Percentiles rank a stretch among this genome's conserved stretches.
These are phyloP conservation scores for Acorus calamus DNA, from an alignment of 106 monocot species.

Conservation along the genomic window DNA sequence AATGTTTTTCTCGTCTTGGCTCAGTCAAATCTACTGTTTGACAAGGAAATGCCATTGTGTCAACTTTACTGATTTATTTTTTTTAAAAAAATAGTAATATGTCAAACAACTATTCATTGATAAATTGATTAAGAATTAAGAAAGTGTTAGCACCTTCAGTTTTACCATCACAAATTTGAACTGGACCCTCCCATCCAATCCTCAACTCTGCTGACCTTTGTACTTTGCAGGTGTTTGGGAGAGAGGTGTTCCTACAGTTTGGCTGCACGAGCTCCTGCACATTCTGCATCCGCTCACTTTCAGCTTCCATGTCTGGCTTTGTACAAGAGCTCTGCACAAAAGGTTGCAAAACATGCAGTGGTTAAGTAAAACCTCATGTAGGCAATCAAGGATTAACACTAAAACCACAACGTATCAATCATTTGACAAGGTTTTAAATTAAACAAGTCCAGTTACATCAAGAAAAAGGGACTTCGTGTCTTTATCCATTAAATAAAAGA, in stretches of 20 bases:
- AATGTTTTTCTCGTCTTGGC: no score
- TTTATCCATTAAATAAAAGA: no score
- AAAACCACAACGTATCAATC: slow-evolving; percentile 4
- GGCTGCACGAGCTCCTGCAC: slow-evolving; percentile 8
- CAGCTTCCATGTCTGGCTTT: slow-evolving; percentile 52
- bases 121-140: not conserved
- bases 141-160: slow-evolving; percentile 16
- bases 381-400: slow-evolving; percentile 5
- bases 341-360: slow-evolving; percentile 13
- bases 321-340: slow-evolving; percentile 66
- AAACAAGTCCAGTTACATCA: no score
- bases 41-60: no score
- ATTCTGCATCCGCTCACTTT: slow-evolving; percentile 33
- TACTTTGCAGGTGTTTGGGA: not conserved
- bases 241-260: not conserved
- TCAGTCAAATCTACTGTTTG: no score
- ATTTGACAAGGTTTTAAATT: no score
- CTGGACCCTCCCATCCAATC: not conserved
- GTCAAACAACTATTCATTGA: no score
- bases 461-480: no score
- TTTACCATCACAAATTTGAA: slow-evolving; percentile 7
- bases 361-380: slow-evolving; percentile 3
- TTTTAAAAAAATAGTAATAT: no score
- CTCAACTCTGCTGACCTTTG: slow-evolving; percentile 4
- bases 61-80: no score